Evolutionary conservation across 805 yeast species (phyloP), one percentile per base, ranked within the genome.

Genomic region (Pichia membranifaciens): DNA sequence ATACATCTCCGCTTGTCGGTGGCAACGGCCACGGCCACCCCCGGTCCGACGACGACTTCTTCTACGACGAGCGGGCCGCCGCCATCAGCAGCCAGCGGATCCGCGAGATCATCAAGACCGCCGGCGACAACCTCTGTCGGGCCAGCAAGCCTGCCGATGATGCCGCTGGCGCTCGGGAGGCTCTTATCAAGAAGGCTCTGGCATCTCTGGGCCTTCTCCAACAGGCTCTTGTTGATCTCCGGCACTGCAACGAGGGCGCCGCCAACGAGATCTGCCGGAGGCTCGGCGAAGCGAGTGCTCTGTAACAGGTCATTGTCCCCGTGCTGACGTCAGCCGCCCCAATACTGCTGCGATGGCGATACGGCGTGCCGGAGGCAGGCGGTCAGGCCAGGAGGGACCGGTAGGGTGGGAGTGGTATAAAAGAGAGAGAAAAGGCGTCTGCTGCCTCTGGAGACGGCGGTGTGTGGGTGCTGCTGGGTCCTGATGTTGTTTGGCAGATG

Each of bases 1-100:
- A 47, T 15, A 47, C 50, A 2, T 47, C 50, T 6, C 50, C 50
- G 13, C 13, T 47, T 3, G 20, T n/a, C 17, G 32, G 16, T 12
- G 47, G 39, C 15, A 20, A 17, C 20, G 16, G 18, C 17, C 28
- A 25, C 37, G 42, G 17, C 17, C 28, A 25, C 37, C 32, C n/a
- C 17, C 7, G 29, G 10, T 10, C 7, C 29, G 29, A 25, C 10
- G 29, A 25, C 29, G 29, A 4, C 13, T 35, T 35, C 20, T 18
- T n/a, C 25, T n/a, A 25, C 20, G 13, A 25, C 15, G 6, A 21
- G 15, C 9, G 42, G n/a, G 33, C 16, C 42, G 17, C 21, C 18
- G 37, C 8, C 8, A 34, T 38, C 29, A 20, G 21, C 10, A 40
- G 43, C 29, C 23, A n/a, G 16, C n/a, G 29, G 5, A 40, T 40